Conservation (phyloP, 768 basidiomycete genomes). For the Termitomyces sp. region DNA sequence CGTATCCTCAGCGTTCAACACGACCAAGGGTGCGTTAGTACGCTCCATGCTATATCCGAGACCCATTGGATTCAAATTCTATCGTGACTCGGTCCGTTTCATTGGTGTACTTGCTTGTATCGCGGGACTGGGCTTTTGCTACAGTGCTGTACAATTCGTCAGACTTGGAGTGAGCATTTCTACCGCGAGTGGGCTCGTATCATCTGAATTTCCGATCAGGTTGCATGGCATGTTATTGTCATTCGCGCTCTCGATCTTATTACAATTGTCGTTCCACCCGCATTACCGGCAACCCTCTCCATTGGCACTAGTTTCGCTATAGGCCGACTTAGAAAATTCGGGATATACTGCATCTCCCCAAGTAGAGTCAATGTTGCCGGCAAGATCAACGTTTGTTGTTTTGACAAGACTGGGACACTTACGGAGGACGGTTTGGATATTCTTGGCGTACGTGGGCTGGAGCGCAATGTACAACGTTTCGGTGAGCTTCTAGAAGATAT, state of each 20-base stretch:
- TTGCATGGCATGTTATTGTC: conserved; percentile 87
- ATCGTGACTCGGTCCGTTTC: conserved; percentile 87
- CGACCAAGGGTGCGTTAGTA: conserved; percentile 94
- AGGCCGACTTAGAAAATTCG: conserved; percentile 75
- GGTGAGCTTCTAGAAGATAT: conserved; percentile 88
- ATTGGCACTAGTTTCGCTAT: conserved; percentile 98
- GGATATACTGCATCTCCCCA: conserved; percentile 96
- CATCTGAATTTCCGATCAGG: conserved; percentile 35
- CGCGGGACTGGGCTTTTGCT: conserved; percentile 86
- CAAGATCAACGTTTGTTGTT: conserved; percentile 95
- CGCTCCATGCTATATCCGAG: conserved; percentile 99
- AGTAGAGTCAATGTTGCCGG: conserved; percentile 94
- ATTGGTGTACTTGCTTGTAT: conserved; percentile 90
- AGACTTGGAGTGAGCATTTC: conserved; percentile 68
- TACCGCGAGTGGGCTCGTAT: not conserved
- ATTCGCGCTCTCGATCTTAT: conserved; percentile 92
- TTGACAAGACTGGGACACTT: conserved; percentile 98
- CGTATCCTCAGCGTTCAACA: conserved; percentile 70
- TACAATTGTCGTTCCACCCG: conserved; percentile 96
- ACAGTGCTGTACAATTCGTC: conserved; percentile 89
- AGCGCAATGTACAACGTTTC: conserved; percentile 73
- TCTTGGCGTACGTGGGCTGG: conserved; percentile 85
- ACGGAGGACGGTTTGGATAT: conserved; percentile 98
- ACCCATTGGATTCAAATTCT: conserved; percentile 98
- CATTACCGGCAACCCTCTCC: conserved; percentile 93